Conservation (phyloP, 1,139 yeast genomes). For the Komagataea norvegica region DNA sequence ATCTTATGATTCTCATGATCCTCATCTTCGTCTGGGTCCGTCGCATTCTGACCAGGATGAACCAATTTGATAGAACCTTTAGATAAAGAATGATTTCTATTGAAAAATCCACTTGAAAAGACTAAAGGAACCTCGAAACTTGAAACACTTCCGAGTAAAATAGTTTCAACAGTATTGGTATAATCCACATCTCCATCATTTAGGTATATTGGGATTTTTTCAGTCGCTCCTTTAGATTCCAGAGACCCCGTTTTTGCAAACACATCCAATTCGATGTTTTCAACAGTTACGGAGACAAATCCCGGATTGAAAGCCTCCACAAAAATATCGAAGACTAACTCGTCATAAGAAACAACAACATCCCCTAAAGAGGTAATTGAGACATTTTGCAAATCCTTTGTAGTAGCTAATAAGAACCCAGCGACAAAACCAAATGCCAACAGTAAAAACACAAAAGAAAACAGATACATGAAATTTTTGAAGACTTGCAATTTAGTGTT, state of each 20-base stretch:
- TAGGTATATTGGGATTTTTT: constrained; percentile 10
- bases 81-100: constrained; percentile 50
- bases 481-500: constrained; percentile 27
- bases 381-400: constrained; percentile 74
- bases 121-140: constrained; percentile 66
- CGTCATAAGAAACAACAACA: constrained; percentile 78
- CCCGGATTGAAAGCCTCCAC: constrained; percentile 89
- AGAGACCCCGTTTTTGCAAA: constrained; percentile 74
- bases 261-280: constrained; percentile 71
- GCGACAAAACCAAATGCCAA: constrained; percentile 67
- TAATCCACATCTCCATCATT: constrained; percentile 11
- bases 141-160: constrained; percentile 67
- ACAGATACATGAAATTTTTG: constrained; percentile 52
- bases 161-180: constrained; percentile 45
- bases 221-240: constrained; percentile 17
- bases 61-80: constrained; percentile 67
- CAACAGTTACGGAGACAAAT: constrained; percentile 60
- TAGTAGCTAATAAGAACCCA: constrained; percentile 83
- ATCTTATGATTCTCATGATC: constrained; percentile 29
- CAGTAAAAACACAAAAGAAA: constrained; percentile 49
- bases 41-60: constrained; percentile 67
- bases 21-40: constrained; percentile 38
- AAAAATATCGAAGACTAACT: constrained; percentile 71
- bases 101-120: constrained; percentile 77
- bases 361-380: constrained; percentile 58